These are phyloP conservation scores for Gryganskiella cystojenkinii DNA, from an alignment of 192 early-diverging fungal genomes.

Conservation along the genomic window DNA sequence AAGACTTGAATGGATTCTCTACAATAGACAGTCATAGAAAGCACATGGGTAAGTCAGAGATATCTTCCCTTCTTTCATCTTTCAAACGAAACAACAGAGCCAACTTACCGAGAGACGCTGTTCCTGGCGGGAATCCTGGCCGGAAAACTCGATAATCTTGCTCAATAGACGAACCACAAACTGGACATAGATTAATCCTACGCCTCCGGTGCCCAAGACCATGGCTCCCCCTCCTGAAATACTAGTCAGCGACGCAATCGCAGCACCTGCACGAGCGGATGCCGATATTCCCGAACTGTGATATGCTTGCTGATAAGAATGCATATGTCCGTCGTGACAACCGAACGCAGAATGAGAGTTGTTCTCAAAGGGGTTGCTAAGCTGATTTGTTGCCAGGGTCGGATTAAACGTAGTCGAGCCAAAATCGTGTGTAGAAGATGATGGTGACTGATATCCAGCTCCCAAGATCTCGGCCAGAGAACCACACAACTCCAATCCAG, in stretches of 20 bases:
- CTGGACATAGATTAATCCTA: constrained; percentile 45
- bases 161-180: constrained; percentile 43
- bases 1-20: constrained; percentile 42
- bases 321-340: neutral
- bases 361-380: too few species aligned
- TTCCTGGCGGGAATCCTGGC: constrained; percentile 38
- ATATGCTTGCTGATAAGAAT: neutral
- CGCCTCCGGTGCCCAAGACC: constrained; percentile 40
- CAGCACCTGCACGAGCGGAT: constrained; percentile 26
- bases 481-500: constrained; percentile 40
- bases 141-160: constrained; percentile 50
- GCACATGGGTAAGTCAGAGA: neutral
- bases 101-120: constrained; percentile 37
- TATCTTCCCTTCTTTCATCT: too few species aligned
- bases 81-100: neutral
- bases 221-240: constrained; percentile 41
- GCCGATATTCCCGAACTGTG: neutral
- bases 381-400: too few species aligned
- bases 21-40: neutral
- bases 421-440: neutral
- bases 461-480: constrained; percentile 44
- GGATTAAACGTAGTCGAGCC: neutral
- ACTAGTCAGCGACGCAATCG: constrained; percentile 25
- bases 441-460: neutral
- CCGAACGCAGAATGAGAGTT: too few species aligned